These are phyloP conservation scores for Brassica carinata DNA, from an alignment of 345 rosid species.

Conservation along the genomic window DNA sequence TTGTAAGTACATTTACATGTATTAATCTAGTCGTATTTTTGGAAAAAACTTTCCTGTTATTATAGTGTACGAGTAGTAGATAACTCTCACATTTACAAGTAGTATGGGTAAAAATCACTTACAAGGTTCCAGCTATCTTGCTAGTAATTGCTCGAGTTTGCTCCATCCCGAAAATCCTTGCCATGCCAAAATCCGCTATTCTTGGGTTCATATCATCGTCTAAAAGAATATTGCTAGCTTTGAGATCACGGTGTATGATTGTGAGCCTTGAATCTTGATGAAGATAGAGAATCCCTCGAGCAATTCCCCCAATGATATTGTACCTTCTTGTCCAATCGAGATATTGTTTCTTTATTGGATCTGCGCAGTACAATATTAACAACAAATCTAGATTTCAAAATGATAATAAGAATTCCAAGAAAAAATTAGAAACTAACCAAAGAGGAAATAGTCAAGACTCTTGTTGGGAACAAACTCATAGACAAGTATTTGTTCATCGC, in stretches of 20 bases:
- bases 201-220: constrained; percentile 31
- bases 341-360: not conserved
- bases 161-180: constrained; percentile 12
- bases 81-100: too few species aligned
- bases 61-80: too few species aligned
- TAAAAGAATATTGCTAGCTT: constrained; percentile 30
- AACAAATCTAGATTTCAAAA: not conserved
- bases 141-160: constrained; percentile 19
- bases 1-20: too few species aligned
- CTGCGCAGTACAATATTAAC: not conserved
- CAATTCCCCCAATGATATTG: constrained; percentile 24
- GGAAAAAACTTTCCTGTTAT: too few species aligned
- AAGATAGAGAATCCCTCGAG: constrained; percentile 30
- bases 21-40: too few species aligned
- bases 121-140: constrained; percentile 27
- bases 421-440: constrained; percentile 3
- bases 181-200: constrained; percentile 37
- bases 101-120: not conserved
- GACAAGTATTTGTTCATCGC: constrained; percentile 45
- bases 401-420: not conserved
- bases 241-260: constrained; percentile 32
- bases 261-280: constrained; percentile 35
- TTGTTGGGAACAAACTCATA: constrained; percentile 47
- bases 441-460: constrained; percentile 47
- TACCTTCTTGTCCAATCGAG: constrained; percentile 24